Evolutionary conservation across 2,329 filamentous ascomycete genomes (phyloP), one percentile per base, ranked within the genome.

Genomic region (Nemania serpens): DNA sequence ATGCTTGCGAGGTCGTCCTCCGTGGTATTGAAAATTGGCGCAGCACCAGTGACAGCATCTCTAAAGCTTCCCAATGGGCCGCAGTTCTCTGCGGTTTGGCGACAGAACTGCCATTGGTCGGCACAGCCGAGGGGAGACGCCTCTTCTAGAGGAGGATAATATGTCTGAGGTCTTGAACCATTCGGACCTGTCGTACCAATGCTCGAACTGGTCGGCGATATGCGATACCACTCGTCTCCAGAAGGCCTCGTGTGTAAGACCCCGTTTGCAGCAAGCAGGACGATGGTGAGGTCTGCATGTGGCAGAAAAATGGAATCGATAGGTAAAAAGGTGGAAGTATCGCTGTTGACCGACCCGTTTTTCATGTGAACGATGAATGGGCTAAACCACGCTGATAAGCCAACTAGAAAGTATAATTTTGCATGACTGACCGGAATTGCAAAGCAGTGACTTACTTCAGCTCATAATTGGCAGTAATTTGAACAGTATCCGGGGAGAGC

Each of bases 31-130:
- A 62, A 62, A 12, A 55, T 42, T 2, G 55, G 43, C 0, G 29
- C 45, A 9, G 45, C 60, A 5, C 50, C 55, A n/a, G 36, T 36
- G 2, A 60, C 9, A 7, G 63, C 59, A 58, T 62, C 56, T 2
- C 29, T 29, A 7, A 63, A 37, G 41, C 60, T 63, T 7, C 54
- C 54, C 15, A 65, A 36, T 11, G 63, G 57, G 5, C 63, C 59
- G 13, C 34, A 2, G n/a, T 41, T 5, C 48, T 47, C 29, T 20
- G 11, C 13, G 12, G 29, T 15, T 15, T 33, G 4, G 33, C 29
- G 39, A 39, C 63, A 66, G 15, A 61, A 63, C 25, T 66, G 61
- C 9, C 58, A 58, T 20, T 63, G 58, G 9, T 59, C 18, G 10
- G 36, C 37, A 34, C 61, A 63, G 1, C 51, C 59, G 17, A 63